A percentile compares a stretch with the other conserved stretches of the same genome.
phyloP scores from a whole-genome alignment of 1,139 yeast species.

The Taphrina pruni region DNA sequence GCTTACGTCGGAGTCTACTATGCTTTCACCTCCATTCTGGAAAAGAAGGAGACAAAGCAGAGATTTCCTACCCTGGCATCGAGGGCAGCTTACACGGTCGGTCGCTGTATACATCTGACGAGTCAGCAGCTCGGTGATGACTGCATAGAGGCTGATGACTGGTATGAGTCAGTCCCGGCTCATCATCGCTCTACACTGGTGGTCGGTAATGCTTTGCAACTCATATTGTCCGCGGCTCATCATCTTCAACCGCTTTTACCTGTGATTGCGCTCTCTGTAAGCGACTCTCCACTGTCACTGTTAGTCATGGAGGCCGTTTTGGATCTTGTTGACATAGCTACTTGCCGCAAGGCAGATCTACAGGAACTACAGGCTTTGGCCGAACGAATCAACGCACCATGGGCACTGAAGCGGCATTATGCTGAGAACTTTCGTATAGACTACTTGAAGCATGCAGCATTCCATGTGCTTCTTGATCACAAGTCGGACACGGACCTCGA shows the following conservation, averaged over 20 bases:
- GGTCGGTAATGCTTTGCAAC: slow-evolving; percentile 37
- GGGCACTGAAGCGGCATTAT: slow-evolving; percentile 14
- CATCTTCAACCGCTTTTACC: slow-evolving; percentile 25
- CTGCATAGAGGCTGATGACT: slow-evolving; percentile 32
- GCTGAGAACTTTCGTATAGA: background rate
- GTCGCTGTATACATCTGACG: slow-evolving; percentile 32
- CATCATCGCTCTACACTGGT: slow-evolving; percentile 19
- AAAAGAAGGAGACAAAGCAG: slow-evolving; percentile 5
- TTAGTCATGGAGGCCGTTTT: slow-evolving; percentile 14
- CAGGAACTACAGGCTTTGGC: slow-evolving; percentile 20
- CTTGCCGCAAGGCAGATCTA: slow-evolving; percentile 26
- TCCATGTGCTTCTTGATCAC: background rate
- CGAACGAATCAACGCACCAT: slow-evolving; percentile 6
- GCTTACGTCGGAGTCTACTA: slow-evolving; percentile 36
- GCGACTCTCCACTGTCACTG: slow-evolving; percentile 14
- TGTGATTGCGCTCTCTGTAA: slow-evolving; percentile 16
- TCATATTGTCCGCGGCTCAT: slow-evolving; percentile 4
- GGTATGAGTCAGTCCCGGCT: slow-evolving; percentile 37
- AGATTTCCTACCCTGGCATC: slow-evolving; percentile 18
- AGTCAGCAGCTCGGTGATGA: slow-evolving; percentile 5
- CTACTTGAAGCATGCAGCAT: background rate
- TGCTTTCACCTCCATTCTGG: slow-evolving; percentile 31
- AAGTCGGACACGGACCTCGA: slow-evolving; percentile 10
- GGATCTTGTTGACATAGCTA: background rate
- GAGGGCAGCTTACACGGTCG: slow-evolving; percentile 32